Evolutionary conservation across 2,329 filamentous ascomycete genomes (phyloP).

Genomic region (Epichloe hybrida): DNA sequence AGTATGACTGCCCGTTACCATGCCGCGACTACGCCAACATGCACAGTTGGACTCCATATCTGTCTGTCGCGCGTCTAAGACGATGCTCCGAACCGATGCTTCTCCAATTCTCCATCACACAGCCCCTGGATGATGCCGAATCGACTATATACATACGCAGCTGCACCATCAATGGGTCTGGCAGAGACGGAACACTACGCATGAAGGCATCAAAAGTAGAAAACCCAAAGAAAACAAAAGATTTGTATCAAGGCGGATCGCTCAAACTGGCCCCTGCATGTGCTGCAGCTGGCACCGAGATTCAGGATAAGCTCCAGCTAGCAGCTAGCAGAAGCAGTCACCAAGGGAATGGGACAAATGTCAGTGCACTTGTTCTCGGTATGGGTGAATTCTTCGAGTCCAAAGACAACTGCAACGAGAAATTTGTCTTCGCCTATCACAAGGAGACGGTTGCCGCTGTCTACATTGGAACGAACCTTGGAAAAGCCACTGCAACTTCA

Average conservation of each 20-base stretch:
- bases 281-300: not conserved
- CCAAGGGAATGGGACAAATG: not conserved
- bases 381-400: conserved; percentile 6
- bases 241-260: not conserved
- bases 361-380: not conserved
- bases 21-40: conserved; percentile 11
- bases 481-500: conserved; percentile 4
- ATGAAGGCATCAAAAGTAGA: not conserved
- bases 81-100: conserved; percentile 7
- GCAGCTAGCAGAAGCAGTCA: not conserved
- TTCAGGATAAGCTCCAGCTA: not conserved
- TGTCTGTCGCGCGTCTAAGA: conserved; percentile 9
- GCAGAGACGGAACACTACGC: not conserved
- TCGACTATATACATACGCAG: conserved; percentile 6
- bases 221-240: not conserved
- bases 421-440: conserved; percentile 9
- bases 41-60: conserved; percentile 12
- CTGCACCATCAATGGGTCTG: not conserved
- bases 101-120: conserved; percentile 6
- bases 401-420: conserved; percentile 11
- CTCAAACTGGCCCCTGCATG: not conserved
- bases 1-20: conserved; percentile 10
- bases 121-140: conserved; percentile 5
- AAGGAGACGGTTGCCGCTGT: conserved; percentile 6
- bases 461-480: conserved; percentile 7